Percentiles rank a stretch among this genome's conserved stretches.
phyloP scores from a whole-genome alignment of 78 protist species.

The Monocercomonoides exilis region DNA sequence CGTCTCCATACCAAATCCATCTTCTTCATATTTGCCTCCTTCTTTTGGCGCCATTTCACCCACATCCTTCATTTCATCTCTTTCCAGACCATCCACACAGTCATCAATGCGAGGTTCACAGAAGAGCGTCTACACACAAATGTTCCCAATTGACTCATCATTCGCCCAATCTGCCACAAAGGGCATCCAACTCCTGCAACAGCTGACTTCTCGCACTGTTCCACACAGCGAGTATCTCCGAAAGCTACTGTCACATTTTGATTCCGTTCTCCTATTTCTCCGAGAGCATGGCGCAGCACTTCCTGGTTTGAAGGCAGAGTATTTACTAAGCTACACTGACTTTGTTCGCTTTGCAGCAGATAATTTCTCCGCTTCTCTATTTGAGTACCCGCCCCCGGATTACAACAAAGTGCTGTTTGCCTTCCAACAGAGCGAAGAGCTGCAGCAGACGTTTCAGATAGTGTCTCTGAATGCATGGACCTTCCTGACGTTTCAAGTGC shows the following conservation, averaged over 20 bases:
- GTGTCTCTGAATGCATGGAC: conserved; percentile 3
- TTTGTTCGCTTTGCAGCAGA: neutral
- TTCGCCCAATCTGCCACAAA: too few relatives aligned
- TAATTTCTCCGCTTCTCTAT: neutral
- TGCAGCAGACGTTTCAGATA: neutral
- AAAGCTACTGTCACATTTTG: neutral
- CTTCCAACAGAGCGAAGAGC: neutral
- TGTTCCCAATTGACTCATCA: too few relatives aligned
- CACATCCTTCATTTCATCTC: too few relatives aligned
- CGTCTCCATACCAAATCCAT: too few relatives aligned
- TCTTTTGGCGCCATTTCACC: too few relatives aligned
- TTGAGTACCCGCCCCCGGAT: neutral
- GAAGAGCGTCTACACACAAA: too few relatives aligned
- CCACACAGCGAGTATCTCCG: neutral
- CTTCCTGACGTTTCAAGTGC: conserved; percentile 1
- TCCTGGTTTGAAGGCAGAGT: neutral
- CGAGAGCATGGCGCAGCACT: neutral
- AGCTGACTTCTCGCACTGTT: neutral
- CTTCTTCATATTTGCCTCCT: too few relatives aligned
- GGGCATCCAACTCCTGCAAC: too few relatives aligned
- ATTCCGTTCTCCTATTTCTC: neutral
- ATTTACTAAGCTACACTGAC: neutral
- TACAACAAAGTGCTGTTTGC: neutral
- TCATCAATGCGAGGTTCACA: too few relatives aligned
- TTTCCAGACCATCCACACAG: too few relatives aligned